These are phyloP conservation scores for Kazachstania kunashirensis DNA, from an alignment of 805 yeast genomes.

Conservation along the genomic window DNA sequence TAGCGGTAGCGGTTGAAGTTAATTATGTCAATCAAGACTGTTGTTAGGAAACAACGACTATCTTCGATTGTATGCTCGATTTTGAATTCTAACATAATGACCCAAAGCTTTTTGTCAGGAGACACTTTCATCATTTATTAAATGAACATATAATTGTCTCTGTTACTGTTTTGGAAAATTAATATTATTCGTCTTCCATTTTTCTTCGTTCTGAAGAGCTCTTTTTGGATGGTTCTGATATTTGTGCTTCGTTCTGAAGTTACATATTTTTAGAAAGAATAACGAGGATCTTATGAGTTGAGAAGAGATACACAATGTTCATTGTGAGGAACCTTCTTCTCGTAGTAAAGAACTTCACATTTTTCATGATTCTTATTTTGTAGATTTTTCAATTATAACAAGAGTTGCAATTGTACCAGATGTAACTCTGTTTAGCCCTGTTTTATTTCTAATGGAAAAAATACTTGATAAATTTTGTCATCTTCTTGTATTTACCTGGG, in stretches of 20 bases:
- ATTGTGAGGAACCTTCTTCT: background rate
- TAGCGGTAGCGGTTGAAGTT: too few relatives aligned
- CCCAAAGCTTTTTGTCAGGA: slow-evolving; percentile 4
- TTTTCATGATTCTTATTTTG: too few relatives aligned
- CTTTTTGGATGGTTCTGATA: background rate
- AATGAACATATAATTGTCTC: background rate
- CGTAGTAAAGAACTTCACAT: slow-evolving; percentile 2
- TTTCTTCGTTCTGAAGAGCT: slow-evolving; percentile 3
- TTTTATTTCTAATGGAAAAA: too few relatives aligned
- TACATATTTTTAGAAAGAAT: background rate
- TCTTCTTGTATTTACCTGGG: too few relatives aligned
- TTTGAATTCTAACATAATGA: too few relatives aligned
- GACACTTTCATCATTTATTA: background rate
- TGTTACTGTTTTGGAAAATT: slow-evolving; percentile 3
- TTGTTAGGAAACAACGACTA: background rate
- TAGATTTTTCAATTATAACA: too few relatives aligned
- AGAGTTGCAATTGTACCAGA: too few relatives aligned
- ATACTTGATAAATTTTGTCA: too few relatives aligned
- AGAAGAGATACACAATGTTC: background rate
- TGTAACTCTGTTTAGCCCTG: too few relatives aligned
- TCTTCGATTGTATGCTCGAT: too few relatives aligned
- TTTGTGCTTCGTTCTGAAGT: slow-evolving; percentile 1
- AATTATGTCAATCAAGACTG: background rate
- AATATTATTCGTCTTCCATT: slow-evolving; percentile 2
- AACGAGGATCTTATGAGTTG: slow-evolving; percentile 3